A percentile compares a stretch with the other conserved stretches of the same genome.
phyloP scores from a whole-genome alignment of 768 basidiomycete species.

The Serpula lacrymans region DNA sequence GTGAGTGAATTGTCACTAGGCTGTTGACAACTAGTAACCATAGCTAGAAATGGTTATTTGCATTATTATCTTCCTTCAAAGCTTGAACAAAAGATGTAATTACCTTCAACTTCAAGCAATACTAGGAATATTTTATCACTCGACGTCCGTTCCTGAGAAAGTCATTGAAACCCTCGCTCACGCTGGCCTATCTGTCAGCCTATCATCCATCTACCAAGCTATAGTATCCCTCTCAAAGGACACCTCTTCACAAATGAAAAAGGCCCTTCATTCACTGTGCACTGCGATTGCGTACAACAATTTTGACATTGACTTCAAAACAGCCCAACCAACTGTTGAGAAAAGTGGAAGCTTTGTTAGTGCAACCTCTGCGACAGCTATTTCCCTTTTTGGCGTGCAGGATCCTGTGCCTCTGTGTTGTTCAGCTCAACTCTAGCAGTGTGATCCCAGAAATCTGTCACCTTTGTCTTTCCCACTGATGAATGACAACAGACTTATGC shows the following conservation, averaged over 20 bases:
- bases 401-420: too few species aligned
- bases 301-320: conserved; percentile 36
- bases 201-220: conserved; percentile 8
- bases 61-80: conserved; percentile 25
- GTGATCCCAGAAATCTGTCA: too few species aligned
- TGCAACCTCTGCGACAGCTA: conserved; percentile 29
- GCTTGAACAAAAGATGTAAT: conserved; percentile 21
- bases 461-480: too few species aligned
- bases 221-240: conserved; percentile 11
- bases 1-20: neutral
- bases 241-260: neutral
- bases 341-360: conserved; percentile 25
- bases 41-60: conserved; percentile 16
- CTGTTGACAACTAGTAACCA: neutral
- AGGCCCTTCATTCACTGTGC: too few species aligned
- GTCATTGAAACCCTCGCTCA: conserved; percentile 22
- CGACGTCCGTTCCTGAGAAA: conserved; percentile 18
- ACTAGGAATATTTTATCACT: conserved; percentile 25
- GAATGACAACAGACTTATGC: too few species aligned
- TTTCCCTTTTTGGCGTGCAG: conserved; percentile 18
- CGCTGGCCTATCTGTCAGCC: conserved; percentile 19
- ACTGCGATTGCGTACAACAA: conserved; percentile 39
- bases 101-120: conserved; percentile 18
- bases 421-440: too few species aligned
- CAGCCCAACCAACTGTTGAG: conserved; percentile 27